Percentiles rank a stretch among this genome's conserved stretches.
These are phyloP conservation scores for Colletotrichum incanum DNA, from an alignment of 2,329 filamentous ascomycete species.

Conservation along the genomic window DNA sequence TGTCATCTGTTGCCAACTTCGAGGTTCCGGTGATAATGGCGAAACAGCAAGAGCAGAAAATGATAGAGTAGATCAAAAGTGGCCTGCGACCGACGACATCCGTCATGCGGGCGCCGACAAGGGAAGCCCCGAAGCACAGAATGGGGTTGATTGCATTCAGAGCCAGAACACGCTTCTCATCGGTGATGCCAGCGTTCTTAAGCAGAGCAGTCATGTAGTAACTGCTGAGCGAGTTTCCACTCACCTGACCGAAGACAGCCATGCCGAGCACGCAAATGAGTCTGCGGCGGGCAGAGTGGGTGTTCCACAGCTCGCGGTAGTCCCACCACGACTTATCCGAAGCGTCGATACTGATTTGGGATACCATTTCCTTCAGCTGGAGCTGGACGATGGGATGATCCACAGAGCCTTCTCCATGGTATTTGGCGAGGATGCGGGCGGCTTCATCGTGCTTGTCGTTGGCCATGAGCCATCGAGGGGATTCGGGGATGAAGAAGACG, in stretches of 20 bases:
- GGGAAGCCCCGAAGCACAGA: slow-evolving; percentile 64
- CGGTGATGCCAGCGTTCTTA: slow-evolving; percentile 66
- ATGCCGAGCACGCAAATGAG: slow-evolving; percentile 67
- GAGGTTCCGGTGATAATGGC: slow-evolving; percentile 65
- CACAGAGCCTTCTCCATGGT: slow-evolving; percentile 67
- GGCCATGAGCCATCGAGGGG: slow-evolving; percentile 62
- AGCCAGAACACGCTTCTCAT: slow-evolving; percentile 63
- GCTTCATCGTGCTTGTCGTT: slow-evolving; percentile 59
- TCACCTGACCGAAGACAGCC: slow-evolving; percentile 68
- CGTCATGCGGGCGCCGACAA: slow-evolving; percentile 69
- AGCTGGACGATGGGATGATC: slow-evolving; percentile 67
- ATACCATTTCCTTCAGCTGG: slow-evolving; percentile 65
- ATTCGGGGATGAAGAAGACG: slow-evolving; percentile 63
- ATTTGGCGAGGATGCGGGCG: slow-evolving; percentile 60
- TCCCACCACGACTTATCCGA: slow-evolving; percentile 72
- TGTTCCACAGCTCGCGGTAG: slow-evolving; percentile 68
- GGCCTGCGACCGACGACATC: slow-evolving; percentile 72
- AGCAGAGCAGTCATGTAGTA: slow-evolving; percentile 62
- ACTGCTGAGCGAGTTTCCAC: slow-evolving; percentile 63
- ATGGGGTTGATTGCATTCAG: slow-evolving; percentile 70
- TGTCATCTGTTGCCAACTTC: slow-evolving; percentile 58
- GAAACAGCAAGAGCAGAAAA: slow-evolving; percentile 64
- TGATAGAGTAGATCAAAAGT: slow-evolving; percentile 63
- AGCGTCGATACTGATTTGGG: slow-evolving; percentile 63
- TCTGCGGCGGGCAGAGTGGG: slow-evolving; percentile 62